A percentile compares a stretch with the other conserved stretches of the same genome.
phyloP scores from a whole-genome alignment of 2,329 filamentous ascomycete species.

The Cordyceps cateniannulata region DNA sequence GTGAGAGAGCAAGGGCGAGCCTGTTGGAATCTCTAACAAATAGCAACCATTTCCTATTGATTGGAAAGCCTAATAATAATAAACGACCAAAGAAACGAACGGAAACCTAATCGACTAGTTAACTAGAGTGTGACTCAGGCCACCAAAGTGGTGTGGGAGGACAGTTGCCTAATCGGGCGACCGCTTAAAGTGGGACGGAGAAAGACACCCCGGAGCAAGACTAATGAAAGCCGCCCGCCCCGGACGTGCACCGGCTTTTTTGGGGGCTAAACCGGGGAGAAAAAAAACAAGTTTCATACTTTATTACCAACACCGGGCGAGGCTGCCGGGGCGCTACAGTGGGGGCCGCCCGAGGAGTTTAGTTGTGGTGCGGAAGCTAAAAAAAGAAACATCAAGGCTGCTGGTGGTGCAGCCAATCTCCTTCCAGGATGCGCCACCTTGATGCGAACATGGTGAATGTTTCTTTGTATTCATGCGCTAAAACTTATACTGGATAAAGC shows the following conservation, averaged over 20 bases:
- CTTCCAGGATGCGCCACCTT: too few relatives aligned
- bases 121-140: conserved; percentile 1
- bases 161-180: conserved; percentile 4
- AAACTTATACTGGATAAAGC: too few relatives aligned
- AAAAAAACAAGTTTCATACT: neutral
- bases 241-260: neutral
- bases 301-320: neutral
- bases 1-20: too few relatives aligned
- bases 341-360: neutral
- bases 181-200: neutral
- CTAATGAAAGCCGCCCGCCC: neutral
- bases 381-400: neutral
- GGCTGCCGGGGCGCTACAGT: neutral
- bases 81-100: neutral
- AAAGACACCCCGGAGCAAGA: neutral
- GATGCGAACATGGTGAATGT: too few relatives aligned
- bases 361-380: neutral
- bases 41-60: too few relatives aligned
- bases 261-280: neutral
- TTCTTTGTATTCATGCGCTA: too few relatives aligned
- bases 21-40: too few relatives aligned
- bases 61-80: too few relatives aligned
- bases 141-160: neutral
- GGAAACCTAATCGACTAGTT: neutral
- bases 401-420: neutral